phyloP scores from a whole-genome alignment of 306 rosid genomes.

The Cucurbita argyrosperma region DNA sequence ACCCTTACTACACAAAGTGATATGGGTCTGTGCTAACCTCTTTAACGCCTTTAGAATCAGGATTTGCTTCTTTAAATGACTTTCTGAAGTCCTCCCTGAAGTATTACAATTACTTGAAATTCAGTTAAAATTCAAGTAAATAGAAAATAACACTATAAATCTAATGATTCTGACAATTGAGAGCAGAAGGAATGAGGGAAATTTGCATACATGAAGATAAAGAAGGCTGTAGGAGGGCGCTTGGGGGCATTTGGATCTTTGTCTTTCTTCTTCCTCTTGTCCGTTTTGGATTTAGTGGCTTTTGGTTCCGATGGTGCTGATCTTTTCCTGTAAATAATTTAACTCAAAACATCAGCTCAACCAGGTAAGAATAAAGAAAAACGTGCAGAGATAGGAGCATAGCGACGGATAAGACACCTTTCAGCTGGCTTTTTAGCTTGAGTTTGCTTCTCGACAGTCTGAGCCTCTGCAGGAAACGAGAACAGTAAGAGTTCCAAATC shows the following conservation, averaged over 20 bases:
- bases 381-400: not conserved
- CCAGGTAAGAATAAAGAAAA: not conserved
- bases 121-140: not conserved
- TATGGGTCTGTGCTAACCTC: slow-evolving; percentile 15
- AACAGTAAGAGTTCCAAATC: not conserved
- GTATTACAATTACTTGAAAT: not conserved
- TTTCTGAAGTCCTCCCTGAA: slow-evolving; percentile 73
- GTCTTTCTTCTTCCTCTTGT: slow-evolving; percentile 27
- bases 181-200: not conserved
- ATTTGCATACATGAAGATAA: slow-evolving; percentile 51
- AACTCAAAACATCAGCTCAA: not conserved
- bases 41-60: slow-evolving; percentile 57
- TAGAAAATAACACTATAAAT: too few relatives aligned
- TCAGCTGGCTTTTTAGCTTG: slow-evolving; percentile 35
- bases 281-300: slow-evolving; percentile 37
- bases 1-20: not conserved
- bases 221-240: slow-evolving; percentile 83
- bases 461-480: slow-evolving; percentile 31
- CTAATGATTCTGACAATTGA: not conserved
- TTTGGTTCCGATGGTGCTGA: slow-evolving; percentile 37
- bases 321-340: slow-evolving; percentile 31
- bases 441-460: slow-evolving; percentile 44
- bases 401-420: slow-evolving; percentile 17
- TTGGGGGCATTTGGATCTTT: slow-evolving; percentile 65
- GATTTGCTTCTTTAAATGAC: slow-evolving; percentile 50